Base-by-base conservation (phyloP, 2,329 filamentous ascomycete genomes). In the Ascochyta clinopodiicola region DNA sequence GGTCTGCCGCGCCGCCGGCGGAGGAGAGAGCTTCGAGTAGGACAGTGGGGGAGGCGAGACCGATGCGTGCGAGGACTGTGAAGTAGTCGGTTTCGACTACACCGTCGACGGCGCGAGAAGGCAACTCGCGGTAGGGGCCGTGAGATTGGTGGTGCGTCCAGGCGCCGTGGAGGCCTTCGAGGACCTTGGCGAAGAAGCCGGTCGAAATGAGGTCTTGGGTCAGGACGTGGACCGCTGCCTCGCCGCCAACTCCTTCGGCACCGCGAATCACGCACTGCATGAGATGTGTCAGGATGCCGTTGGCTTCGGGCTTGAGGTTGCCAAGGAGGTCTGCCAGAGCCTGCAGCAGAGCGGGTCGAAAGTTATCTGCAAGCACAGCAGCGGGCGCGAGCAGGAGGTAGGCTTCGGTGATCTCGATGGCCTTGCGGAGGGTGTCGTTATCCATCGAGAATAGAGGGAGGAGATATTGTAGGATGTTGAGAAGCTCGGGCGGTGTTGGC, bases 71-170 rank as follows among this genome's bases (percentile, higher is more conserved):
- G 2, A 99, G 81, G 2, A 98, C 86, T 4, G 86, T 85, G 69
- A 96, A 89, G 73, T 96, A 96, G 70, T 96, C 91, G 0, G 90
- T 90, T 69, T 96, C 87, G 0, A 90, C 88, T 10, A 92, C 83
- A 12, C 87, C 86, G 64, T 89, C 88, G 31, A 97, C 84, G 27
- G 86, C 84, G 36, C 87, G 84, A 19, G 85, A 81, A 62, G 84
- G 89, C 24, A 84, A 84, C 67, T 91, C 71, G 15, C 68, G 67
- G 32, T 74, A 90, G 0, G 94, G 93, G 0, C 95, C 94, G 0
- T 90, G 90, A 0, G 90, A 91, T 72, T 96, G 88, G 65, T 90
- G 88, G 2, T 91, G 88, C 29, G 60, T 53, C 70, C 70, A 74
- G 31, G 71, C 70, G 44, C 69, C 72, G 29, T 75, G 75, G 0